A percentile compares a stretch with the other conserved stretches of the same genome.
Evolutionary conservation across 768 basidiomycete species (phyloP).

Genomic region (Naganishia vishniacii): DNA sequence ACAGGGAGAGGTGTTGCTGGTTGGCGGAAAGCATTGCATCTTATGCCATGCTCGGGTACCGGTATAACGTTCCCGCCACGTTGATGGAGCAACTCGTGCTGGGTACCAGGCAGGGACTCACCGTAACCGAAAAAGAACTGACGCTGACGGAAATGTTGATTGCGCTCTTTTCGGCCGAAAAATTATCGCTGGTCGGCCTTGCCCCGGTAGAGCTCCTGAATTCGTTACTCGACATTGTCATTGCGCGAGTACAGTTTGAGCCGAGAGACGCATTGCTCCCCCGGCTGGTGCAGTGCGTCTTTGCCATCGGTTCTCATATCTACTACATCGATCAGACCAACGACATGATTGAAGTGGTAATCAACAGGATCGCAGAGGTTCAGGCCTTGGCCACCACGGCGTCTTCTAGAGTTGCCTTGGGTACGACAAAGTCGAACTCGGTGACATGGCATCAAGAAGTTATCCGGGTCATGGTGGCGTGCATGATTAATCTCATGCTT

Average conservation of each 20-base stretch:
- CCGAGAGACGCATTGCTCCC: constrained; percentile 63
- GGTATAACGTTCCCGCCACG: constrained; percentile 79
- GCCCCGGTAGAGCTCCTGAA: constrained; percentile 84
- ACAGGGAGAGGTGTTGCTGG: constrained; percentile 72
- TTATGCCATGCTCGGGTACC: constrained; percentile 89
- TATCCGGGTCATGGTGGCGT: constrained; percentile 23
- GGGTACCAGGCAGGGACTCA: constrained; percentile 41
- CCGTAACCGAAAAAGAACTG: constrained; percentile 50
- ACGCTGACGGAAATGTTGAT: constrained; percentile 73
- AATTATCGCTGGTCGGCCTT: constrained; percentile 76
- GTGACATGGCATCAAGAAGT: constrained; percentile 10
- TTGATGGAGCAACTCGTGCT: constrained; percentile 70
- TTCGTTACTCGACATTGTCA: constrained; percentile 66
- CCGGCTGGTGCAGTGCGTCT: constrained; percentile 66
- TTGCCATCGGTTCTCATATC: constrained; percentile 79
- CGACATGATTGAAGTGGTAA: constrained; percentile 78
- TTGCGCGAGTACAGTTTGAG: constrained; percentile 63
- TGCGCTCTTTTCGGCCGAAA: constrained; percentile 67
- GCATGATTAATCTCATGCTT: constrained; percentile 24
- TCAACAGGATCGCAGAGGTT: constrained; percentile 65
- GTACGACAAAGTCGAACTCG: background rate
- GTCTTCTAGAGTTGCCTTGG: background rate
- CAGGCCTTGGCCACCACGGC: constrained; percentile 48
- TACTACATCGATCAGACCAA: constrained; percentile 96
- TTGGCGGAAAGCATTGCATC: constrained; percentile 68